Evolutionary conservation across 176 grass and related monocot species (phyloP).

Genomic region (Carex cristatella): DNA sequence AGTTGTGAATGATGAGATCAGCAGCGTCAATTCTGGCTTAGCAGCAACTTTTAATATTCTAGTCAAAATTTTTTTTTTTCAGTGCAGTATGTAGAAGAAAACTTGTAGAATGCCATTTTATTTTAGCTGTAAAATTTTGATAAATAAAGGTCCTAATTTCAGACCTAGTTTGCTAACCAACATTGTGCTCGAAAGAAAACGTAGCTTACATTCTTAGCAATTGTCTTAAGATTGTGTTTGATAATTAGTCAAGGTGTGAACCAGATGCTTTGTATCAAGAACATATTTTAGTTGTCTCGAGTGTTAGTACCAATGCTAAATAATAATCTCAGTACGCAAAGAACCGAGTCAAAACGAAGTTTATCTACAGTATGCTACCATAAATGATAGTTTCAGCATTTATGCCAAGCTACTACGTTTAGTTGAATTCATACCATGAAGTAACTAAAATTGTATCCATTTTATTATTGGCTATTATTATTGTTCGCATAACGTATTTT

Average conservation of each 20-base stretch:
- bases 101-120: conserved; percentile 11
- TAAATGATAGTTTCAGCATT: not conserved
- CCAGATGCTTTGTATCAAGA: not conserved
- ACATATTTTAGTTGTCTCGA: not conserved
- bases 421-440: not conserved
- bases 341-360: not conserved
- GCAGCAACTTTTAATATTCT: not conserved
- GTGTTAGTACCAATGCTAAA: not conserved
- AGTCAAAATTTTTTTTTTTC: not conserved
- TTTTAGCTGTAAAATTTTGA: not conserved
- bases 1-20: conserved; percentile 25
- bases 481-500: not conserved
- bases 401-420: not conserved
- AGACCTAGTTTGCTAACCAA: not conserved
- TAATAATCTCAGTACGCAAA: not conserved
- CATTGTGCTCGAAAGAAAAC: not conserved
- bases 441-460: not conserved
- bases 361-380: not conserved
- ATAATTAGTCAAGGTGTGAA: not conserved
- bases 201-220: not conserved
- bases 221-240: not conserved
- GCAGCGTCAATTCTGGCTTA: not conserved
- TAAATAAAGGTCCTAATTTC: conserved; percentile 5
- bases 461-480: not conserved
- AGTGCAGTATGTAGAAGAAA: not conserved